Conservation (phyloP, 1,284 basidiomycete species). For the Puccinia brachypodii region DNA sequence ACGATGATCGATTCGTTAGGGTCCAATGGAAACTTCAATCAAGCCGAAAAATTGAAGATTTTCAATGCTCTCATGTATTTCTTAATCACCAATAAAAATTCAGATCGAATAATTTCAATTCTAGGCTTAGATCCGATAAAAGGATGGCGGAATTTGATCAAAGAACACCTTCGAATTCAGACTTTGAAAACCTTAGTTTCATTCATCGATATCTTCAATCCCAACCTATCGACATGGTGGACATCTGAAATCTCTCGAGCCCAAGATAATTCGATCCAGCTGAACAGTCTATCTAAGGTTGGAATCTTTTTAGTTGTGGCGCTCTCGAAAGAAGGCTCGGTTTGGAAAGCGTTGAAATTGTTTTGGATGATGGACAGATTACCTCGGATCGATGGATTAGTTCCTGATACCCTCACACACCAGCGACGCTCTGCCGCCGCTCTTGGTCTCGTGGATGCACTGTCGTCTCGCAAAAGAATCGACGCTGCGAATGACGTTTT, state of each 20-base stretch:
- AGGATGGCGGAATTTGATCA: conserved; percentile 40
- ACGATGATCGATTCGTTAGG: not conserved
- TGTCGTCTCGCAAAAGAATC: conserved; percentile 24
- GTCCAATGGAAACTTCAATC: not conserved
- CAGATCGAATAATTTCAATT: conserved; percentile 14
- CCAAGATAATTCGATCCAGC: not conserved
- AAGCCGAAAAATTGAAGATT: not conserved
- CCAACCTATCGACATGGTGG: conserved; percentile 33
- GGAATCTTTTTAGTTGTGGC: conserved; percentile 28
- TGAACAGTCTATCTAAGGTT: not conserved
- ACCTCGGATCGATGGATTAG: not conserved
- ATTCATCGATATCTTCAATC: conserved; percentile 21
- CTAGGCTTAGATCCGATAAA: conserved; percentile 39
- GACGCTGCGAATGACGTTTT: conserved; percentile 34
- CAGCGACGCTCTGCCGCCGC: conserved; percentile 14
- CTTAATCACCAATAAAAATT: conserved; percentile 15
- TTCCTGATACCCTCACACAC: not conserved
- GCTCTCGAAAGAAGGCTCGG: conserved; percentile 43
- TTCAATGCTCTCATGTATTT: conserved; percentile 8
- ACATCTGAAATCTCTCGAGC: conserved; percentile 9
- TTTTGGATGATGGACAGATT: conserved; percentile 37
- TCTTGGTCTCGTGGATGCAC: conserved; percentile 29
- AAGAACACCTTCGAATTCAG: conserved; percentile 30
- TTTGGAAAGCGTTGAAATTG: conserved; percentile 26
- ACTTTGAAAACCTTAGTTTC: conserved; percentile 16